Base-by-base conservation (phyloP, 2,329 filamentous ascomycete species). In the Colletotrichum sp. region DNA sequence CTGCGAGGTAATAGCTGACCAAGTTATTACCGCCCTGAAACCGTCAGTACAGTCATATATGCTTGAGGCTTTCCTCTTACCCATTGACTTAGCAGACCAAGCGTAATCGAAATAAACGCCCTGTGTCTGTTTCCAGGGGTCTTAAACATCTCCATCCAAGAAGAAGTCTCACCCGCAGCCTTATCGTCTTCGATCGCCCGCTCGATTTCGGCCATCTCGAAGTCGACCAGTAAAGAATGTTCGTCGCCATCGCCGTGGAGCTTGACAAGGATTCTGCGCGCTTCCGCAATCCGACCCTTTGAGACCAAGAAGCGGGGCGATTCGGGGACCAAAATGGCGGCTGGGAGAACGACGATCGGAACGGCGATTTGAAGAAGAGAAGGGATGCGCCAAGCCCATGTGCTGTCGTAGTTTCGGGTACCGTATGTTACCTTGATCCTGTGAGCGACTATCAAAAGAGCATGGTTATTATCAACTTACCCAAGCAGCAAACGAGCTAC, bases 181-280 rank as follows among this genome's bases (percentile, higher is more conserved):
- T 62, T 60, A 28, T 71, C 72, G 9, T 69, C 72, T 27, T 70
- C 62, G 18, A 75, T 75, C 27, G 72, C 68, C 10, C 32, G 56
- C 16, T 68, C 71, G 30, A 74, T 62, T 6, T 74, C 71, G 13
- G 65, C 48, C 32, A 67, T 75, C 6, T 71, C 67, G 15, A 70
- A 71, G 48, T 69, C 75, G 0, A 88, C 86, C 4, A 88, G 82
- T 1, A 85, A 83, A 12, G 86, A 84, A 15, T 81, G 71, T 0
- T 79, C 73, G 56, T 88, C 84, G 2, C 85, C 85, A 16, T 86
- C 86, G 0, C 84, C 83, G 39, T 87, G 86, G 52, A 85, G 87
- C 3, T 81, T 82, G 7, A 78, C 81, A 4, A 88, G 80, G 22
- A 87, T 83, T 16, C 81, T 79, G 34, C 80, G 80, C 5, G 86